phyloP scores from a whole-genome alignment of 129 eudicot species.

The Artemisia tridentata region DNA sequence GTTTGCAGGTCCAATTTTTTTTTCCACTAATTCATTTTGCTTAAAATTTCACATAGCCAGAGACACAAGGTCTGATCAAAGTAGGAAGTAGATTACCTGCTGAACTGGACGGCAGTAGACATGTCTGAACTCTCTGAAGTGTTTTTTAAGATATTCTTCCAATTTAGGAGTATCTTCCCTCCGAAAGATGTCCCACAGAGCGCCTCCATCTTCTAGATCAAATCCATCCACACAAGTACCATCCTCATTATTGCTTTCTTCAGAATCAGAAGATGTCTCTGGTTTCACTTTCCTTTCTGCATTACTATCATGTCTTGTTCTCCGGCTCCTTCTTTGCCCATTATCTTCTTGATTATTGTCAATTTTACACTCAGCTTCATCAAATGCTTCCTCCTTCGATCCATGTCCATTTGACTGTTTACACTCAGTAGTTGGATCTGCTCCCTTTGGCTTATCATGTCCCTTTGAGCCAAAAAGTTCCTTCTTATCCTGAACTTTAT shows the following conservation, averaged over 20 bases:
- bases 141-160: conserved; percentile 53
- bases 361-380: conserved; percentile 13
- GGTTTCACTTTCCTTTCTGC: neutral
- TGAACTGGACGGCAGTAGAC: conserved; percentile 36
- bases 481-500: conserved; percentile 46
- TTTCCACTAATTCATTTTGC: neutral
- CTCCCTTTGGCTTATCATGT: neutral
- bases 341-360: neutral
- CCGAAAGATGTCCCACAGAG: conserved; percentile 75
- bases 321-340: neutral
- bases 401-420: conserved; percentile 5
- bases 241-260: conserved; percentile 5
- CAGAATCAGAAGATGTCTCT: neutral
- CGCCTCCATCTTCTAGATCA: conserved; percentile 50
- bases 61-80: neutral
- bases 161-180: conserved; percentile 64
- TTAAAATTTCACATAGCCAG: neutral
- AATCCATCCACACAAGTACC: conserved; percentile 25
- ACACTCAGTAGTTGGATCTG: conserved; percentile 14
- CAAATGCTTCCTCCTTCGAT: conserved; percentile 16
- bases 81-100: conserved; percentile 31
- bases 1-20: neutral
- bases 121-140: conserved; percentile 63
- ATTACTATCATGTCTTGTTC: neutral
- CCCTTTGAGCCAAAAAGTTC: conserved; percentile 16